Conservation (phyloP, 192 early-diverging fungal species). For the Coemansia sp. region DNA sequence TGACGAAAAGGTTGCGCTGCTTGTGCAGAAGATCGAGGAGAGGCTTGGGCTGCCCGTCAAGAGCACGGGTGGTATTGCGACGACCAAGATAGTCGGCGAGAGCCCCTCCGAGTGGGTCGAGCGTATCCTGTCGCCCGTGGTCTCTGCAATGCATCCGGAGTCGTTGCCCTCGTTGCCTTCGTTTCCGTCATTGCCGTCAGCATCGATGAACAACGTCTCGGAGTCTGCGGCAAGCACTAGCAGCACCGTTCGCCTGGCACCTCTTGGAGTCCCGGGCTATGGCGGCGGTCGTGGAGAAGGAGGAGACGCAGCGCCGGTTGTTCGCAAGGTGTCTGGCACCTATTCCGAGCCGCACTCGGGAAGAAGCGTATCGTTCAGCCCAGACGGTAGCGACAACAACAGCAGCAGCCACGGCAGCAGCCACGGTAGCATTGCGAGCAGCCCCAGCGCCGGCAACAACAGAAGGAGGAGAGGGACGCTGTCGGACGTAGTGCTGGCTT, state of each 20-base stretch:
- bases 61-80: background rate
- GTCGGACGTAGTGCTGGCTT: background rate
- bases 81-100: background rate
- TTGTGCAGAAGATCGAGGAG: slow-evolving; percentile 41
- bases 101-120: slow-evolving; percentile 31
- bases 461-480: background rate
- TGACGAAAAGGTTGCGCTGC: slow-evolving; percentile 33
- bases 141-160: slow-evolving; percentile 4
- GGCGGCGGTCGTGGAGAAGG: background rate
- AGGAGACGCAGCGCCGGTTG: background rate
- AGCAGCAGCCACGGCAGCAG: background rate
- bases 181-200: slow-evolving; percentile 1
- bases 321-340: slow-evolving; percentile 1
- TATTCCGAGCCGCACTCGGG: slow-evolving; percentile 4
- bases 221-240: background rate
- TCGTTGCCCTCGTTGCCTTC: slow-evolving; percentile 9
- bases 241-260: slow-evolving; percentile 1
- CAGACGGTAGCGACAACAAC: slow-evolving; percentile 11
- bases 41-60: slow-evolving; percentile 28
- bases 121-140: slow-evolving; percentile 28
- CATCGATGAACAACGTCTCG: background rate
- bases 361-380: background rate
- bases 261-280: background rate
- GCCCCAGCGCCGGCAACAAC: background rate
- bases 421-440: background rate